Evolutionary conservation across 257 asterid genomes (phyloP).

Genomic region (Capsicum chinense): DNA sequence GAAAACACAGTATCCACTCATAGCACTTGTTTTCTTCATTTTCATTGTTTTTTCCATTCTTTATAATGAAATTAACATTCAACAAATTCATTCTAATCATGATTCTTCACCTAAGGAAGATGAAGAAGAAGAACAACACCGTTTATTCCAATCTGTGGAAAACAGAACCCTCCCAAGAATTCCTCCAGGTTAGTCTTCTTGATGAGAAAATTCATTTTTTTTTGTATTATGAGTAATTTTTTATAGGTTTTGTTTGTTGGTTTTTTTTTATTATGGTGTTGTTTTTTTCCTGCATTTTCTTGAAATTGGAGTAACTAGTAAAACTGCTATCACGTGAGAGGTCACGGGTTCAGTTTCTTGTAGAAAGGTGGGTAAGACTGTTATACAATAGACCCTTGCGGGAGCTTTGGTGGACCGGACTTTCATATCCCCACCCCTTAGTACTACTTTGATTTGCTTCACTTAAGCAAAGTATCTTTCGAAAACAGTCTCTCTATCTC

Average conservation of each 20-base stretch:
- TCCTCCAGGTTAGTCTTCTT: constrained; percentile 47
- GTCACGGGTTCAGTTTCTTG: too few species aligned
- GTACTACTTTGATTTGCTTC: too few species aligned
- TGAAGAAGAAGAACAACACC: constrained; percentile 26
- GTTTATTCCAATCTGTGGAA: constrained; percentile 39
- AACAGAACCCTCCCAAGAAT: constrained; percentile 42
- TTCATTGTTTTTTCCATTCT: constrained; percentile 61
- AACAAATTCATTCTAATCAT: constrained; percentile 45
- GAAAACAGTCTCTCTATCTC: too few species aligned
- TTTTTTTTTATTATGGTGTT: background rate
- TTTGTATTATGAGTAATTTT: background rate
- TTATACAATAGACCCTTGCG: too few species aligned
- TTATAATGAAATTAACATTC: constrained; percentile 60
- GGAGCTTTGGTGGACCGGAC: too few species aligned
- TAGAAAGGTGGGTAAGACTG: too few species aligned
- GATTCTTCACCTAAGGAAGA: constrained; percentile 30
- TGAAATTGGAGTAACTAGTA: constrained; percentile 17
- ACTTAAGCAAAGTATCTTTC: too few species aligned
- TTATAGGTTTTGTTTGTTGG: background rate
- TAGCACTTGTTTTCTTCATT: constrained; percentile 54
- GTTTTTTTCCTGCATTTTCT: background rate
- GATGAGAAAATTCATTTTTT: background rate
- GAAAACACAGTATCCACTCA: constrained; percentile 59
- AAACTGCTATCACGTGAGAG: too few species aligned
- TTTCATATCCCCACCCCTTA: too few species aligned